A percentile compares a stretch with the other conserved stretches of the same genome.
Conservation (phyloP, 768 basidiomycete genomes). For the Terana coerulea region DNA sequence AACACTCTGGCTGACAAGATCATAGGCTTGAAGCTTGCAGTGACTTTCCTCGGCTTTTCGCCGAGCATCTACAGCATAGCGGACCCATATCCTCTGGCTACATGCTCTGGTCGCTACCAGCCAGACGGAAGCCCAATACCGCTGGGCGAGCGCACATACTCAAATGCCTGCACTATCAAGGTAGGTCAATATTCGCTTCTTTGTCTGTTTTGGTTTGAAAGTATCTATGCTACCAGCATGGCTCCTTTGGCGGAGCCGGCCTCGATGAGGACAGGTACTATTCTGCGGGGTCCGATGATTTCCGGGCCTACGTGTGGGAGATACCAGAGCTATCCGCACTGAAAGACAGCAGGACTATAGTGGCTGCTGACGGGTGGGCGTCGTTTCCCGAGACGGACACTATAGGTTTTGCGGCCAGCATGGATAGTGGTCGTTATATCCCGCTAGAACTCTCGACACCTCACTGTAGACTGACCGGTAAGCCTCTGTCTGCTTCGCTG, state of each 20-base stretch:
- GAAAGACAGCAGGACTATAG: neutral
- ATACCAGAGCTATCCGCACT: conserved; percentile 44
- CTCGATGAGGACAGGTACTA: conserved; percentile 55
- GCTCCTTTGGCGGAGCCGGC: conserved; percentile 65
- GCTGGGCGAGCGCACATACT: conserved; percentile 49
- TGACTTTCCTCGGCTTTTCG: conserved; percentile 64
- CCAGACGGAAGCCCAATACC: conserved; percentile 52
- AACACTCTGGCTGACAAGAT: neutral
- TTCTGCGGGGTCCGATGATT: conserved; percentile 80
- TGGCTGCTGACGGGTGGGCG: neutral
- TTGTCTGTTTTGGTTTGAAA: neutral
- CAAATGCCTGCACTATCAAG: conserved; percentile 78
- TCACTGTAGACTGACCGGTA: conserved; percentile 56
- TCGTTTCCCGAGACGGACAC: neutral
- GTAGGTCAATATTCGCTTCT: conserved; percentile 30
- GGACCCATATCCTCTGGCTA: conserved; percentile 67
- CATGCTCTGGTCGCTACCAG: conserved; percentile 54
- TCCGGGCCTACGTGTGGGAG: conserved; percentile 75
- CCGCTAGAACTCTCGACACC: conserved; percentile 66
- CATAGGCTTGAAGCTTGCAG: conserved; percentile 58
- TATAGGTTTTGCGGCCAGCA: conserved; percentile 45
- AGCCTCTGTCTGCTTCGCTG: conserved; percentile 4
- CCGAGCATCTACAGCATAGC: conserved; percentile 68
- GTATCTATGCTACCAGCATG: conserved; percentile 45
- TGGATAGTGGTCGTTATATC: conserved; percentile 41